Evolutionary conservation across 1,284 basidiomycete genomes (phyloP), one percentile per base, ranked within the genome.

Genomic region (Wallemia mellicola): DNA sequence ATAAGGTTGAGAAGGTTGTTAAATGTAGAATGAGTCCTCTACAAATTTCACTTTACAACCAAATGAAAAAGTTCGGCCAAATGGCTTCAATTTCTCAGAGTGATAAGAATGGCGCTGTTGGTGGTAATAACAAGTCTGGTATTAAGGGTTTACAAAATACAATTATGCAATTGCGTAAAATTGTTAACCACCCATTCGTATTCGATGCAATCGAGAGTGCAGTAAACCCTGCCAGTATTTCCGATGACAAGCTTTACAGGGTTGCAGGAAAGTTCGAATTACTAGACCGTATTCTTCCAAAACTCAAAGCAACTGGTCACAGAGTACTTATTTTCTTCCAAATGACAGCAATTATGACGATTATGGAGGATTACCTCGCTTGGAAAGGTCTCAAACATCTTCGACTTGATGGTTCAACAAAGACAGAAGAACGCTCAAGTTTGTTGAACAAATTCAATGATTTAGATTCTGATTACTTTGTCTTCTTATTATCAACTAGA

Each of bases 1-100:
- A 98, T 72, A 98, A 99, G 76, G 88, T 96, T 32, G 92, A 99
- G 73, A 92, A 94, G 76, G 87, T 98, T 63, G 91, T 98, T 75
- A 95, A 94, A 76, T 82, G 95, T 67, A 81, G 86, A 71, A 96
- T 96, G 92, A 88, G 83, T 63, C 83, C 83, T 22, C 71, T 99
- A 65, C 94, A 99, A 73, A 79, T 78, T 67, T 89, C 95, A 74
- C 73, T 99, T 64, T 96, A 96, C 73, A 87, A 89, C 73, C 86
- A 89, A 74, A 89, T 94, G 83, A 89, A 91, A 78, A 88, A 88
- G 73, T 82, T 82, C 72, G 91, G 91, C 60, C 61, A n/a, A 61
- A 62, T 60, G 48, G 60, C 28, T 61, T 61, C 59, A 38, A 63
- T 54, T 59, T 61, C 19, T 59, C 59, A 54, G 28, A 60, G 22